phyloP scores from a whole-genome alignment of 2,329 filamentous ascomycete genomes.

The Exophiala lecanii-corni region DNA sequence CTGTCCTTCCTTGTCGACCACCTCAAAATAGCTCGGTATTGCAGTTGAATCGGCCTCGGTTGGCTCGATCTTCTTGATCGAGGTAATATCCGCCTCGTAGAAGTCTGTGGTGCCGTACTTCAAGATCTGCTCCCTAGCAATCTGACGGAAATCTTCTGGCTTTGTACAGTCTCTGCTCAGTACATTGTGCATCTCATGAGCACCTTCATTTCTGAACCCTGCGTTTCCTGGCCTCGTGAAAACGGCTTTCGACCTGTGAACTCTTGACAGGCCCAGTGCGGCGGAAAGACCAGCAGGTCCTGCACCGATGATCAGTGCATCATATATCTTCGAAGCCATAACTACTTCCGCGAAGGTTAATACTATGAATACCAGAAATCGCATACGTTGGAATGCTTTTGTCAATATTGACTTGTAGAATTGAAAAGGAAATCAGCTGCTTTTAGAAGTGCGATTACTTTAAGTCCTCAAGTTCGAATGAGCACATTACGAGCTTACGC shows the following conservation, averaged over 20 bases:
- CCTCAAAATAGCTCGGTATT: conserved; percentile 1
- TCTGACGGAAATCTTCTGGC: conserved; percentile 23
- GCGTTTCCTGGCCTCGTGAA: conserved; percentile 19
- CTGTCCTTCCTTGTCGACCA: not conserved
- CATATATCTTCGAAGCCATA: too few species aligned
- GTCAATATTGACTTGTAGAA: too few species aligned
- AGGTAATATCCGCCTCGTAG: conserved; percentile 11
- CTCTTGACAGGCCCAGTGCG: conserved; percentile 29
- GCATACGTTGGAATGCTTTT: too few species aligned
- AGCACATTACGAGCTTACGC: too few species aligned
- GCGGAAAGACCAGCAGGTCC: conserved; percentile 33
- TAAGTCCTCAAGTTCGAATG: too few species aligned
- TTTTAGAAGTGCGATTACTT: too few species aligned
- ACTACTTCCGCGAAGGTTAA: too few species aligned
- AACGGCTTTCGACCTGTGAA: conserved; percentile 21
- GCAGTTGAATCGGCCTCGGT: not conserved
- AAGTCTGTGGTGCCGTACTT: conserved; percentile 14
- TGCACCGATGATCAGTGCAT: conserved; percentile 33
- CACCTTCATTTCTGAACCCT: conserved; percentile 26
- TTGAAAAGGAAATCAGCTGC: too few species aligned
- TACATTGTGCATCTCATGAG: conserved; percentile 21
- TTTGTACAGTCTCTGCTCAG: conserved; percentile 24
- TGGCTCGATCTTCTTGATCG: conserved; percentile 1
- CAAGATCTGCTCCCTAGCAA: conserved; percentile 22
- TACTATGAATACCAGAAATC: too few species aligned